A percentile compares a stretch with the other conserved stretches of the same genome.
Evolutionary conservation across 2,329 filamentous ascomycete species (phyloP).

Genomic region (Pyricularia sp.): DNA sequence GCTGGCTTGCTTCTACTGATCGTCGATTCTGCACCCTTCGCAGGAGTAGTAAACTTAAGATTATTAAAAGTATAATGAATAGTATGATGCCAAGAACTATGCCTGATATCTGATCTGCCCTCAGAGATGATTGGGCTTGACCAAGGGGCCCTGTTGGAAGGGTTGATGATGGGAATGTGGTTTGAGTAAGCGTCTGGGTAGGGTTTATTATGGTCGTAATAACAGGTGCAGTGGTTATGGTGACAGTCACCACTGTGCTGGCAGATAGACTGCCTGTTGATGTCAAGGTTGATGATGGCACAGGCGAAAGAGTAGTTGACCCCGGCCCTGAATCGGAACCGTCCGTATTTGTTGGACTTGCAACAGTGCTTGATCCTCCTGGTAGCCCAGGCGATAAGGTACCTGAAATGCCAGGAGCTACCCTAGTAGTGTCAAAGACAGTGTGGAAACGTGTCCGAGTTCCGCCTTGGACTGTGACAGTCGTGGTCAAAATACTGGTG

Average conservation of each 20-base stretch:
- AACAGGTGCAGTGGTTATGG: background rate
- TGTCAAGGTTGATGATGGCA: background rate
- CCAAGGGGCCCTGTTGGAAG: background rate
- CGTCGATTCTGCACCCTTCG: conserved; percentile 29
- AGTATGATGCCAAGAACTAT: conserved; percentile 17
- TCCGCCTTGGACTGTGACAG: conserved; percentile 10
- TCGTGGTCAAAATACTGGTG: conserved; percentile 7
- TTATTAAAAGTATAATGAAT: conserved; percentile 14
- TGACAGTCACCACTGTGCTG: background rate
- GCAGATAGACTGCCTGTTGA: background rate
- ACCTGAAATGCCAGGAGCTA: conserved; percentile 9
- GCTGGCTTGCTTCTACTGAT: conserved; percentile 37
- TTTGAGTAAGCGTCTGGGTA: background rate
- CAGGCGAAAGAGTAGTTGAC: background rate
- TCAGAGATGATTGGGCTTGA: conserved; percentile 8
- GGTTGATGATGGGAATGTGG: background rate
- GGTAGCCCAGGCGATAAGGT: background rate
- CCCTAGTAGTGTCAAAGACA: conserved; percentile 12
- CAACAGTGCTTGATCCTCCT: background rate
- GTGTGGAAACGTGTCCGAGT: conserved; percentile 11
- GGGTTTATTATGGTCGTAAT: background rate
- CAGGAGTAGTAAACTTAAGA: conserved; percentile 14
- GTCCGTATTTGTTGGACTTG: background rate
- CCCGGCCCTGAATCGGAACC: background rate
- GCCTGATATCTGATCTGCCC: conserved; percentile 18